Evolutionary conservation across 768 basidiomycete genomes (phyloP).

Genomic region (Hypholoma fasciculare): DNA sequence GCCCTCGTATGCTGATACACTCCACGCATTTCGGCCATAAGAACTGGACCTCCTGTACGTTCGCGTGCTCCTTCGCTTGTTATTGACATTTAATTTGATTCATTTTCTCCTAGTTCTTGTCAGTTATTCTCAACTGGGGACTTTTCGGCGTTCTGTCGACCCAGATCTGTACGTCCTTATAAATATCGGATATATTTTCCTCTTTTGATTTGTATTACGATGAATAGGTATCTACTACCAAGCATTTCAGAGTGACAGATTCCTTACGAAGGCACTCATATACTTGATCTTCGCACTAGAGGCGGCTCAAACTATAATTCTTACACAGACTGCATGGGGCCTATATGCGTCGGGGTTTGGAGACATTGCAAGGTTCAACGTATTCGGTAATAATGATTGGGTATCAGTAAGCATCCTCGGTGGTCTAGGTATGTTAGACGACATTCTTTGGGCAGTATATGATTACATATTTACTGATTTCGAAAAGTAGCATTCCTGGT

Average conservation of each 20-base stretch:
- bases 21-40: too few relatives aligned
- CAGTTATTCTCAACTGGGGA: too few relatives aligned
- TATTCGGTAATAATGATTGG: background rate
- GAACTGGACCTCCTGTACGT: too few relatives aligned
- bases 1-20: too few relatives aligned
- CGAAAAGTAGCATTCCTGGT: slow-evolving; percentile 2
- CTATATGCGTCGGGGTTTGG: background rate
- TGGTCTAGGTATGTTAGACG: background rate
- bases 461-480: too few relatives aligned
- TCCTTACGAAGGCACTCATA: background rate
- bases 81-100: too few relatives aligned
- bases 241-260: background rate
- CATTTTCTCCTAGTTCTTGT: too few relatives aligned
- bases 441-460: too few relatives aligned
- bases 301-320: background rate
- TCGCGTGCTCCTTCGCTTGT: too few relatives aligned
- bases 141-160: background rate
- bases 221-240: background rate
- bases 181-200: too few relatives aligned
- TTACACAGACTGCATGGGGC: background rate
- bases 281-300: slow-evolving; percentile 1
- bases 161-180: background rate
- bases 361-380: background rate
- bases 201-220: background rate
- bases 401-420: background rate